These are phyloP conservation scores for Apiotrichum laibachii DNA, from an alignment of 1,284 basidiomycete genomes.

Conservation along the genomic window DNA sequence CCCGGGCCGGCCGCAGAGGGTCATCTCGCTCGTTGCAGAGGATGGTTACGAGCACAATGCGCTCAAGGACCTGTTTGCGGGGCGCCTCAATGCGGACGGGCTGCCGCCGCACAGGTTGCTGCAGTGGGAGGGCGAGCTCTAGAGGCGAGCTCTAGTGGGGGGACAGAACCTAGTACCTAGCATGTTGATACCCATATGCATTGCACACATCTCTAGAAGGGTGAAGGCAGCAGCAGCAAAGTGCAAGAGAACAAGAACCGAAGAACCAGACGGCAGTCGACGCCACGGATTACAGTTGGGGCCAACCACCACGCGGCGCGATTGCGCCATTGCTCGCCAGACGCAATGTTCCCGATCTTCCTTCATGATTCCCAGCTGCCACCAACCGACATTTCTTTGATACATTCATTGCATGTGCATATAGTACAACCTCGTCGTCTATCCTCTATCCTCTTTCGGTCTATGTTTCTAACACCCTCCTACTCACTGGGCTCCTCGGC, in stretches of 20 bases:
- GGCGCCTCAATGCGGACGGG: neutral
- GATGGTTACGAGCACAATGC: slow-evolving; percentile 26
- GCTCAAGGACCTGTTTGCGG: slow-evolving; percentile 28
- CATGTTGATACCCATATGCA: slow-evolving; percentile 1
- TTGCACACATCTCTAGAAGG: neutral
- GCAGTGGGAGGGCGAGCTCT: slow-evolving; percentile 12
- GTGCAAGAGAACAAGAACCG: too few species aligned
- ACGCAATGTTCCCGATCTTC: too few species aligned
- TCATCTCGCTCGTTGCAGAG: slow-evolving; percentile 29
- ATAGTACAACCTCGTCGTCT: neutral
- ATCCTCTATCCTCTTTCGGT: neutral
- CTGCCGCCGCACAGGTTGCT: slow-evolving; percentile 1
- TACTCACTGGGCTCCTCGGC: slow-evolving; percentile 2
- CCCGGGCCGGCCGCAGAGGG: slow-evolving; percentile 13
- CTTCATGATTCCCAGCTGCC: too few species aligned
- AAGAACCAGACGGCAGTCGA: too few species aligned
- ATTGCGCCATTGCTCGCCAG: too few species aligned
- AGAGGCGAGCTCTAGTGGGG: neutral
- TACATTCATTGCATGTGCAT: too few species aligned
- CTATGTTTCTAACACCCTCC: neutral
- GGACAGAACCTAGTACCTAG: neutral
- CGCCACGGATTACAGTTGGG: too few species aligned
- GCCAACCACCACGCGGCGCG: too few species aligned
- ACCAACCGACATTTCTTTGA: too few species aligned
- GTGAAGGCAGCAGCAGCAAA: neutral